Evolutionary conservation across 768 basidiomycete genomes (phyloP).

Genomic region (Amylocystis lapponica): DNA sequence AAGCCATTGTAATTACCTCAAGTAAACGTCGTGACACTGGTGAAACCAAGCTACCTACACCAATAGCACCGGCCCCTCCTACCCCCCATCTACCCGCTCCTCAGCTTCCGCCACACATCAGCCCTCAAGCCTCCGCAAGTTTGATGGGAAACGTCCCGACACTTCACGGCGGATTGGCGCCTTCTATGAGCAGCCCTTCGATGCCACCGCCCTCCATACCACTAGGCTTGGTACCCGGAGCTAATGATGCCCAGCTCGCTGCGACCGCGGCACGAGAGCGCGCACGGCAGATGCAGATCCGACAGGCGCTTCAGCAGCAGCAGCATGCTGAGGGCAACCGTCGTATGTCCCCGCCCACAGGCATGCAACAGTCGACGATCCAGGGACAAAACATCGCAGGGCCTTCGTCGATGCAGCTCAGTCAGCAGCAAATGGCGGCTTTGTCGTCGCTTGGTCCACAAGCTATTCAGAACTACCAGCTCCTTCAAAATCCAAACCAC

Average conservation of each 20-base stretch:
- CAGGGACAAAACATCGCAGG: slow-evolving; percentile 9
- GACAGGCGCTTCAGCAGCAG: slow-evolving; percentile 22
- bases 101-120: neutral
- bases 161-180: slow-evolving; percentile 5
- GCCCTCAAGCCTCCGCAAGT: neutral
- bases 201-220: slow-evolving; percentile 28
- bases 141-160: neutral
- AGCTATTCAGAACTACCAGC: slow-evolving; percentile 38
- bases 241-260: slow-evolving; percentile 25
- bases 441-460: slow-evolving; percentile 23
- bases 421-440: slow-evolving; percentile 12
- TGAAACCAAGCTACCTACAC: slow-evolving; percentile 42
- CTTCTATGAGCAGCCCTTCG: slow-evolving; percentile 15
- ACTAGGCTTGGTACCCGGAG: slow-evolving; percentile 16
- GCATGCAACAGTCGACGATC: slow-evolving; percentile 6
- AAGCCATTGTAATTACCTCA: slow-evolving; percentile 31
- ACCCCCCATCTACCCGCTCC: slow-evolving; percentile 7
- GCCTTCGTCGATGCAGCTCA: slow-evolving; percentile 11
- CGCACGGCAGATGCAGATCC: slow-evolving; percentile 30
- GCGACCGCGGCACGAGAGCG: slow-evolving; percentile 29
- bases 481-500: slow-evolving; percentile 52
- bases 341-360: slow-evolving; percentile 16
- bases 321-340: slow-evolving; percentile 13
- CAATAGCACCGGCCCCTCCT: slow-evolving; percentile 25
- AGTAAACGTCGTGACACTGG: slow-evolving; percentile 70